Percentiles rank a stretch among this genome's conserved stretches.
phyloP scores from a whole-genome alignment of 2,329 filamentous ascomycete species.

The Stagonosporopsis cucurbitacearum region DNA sequence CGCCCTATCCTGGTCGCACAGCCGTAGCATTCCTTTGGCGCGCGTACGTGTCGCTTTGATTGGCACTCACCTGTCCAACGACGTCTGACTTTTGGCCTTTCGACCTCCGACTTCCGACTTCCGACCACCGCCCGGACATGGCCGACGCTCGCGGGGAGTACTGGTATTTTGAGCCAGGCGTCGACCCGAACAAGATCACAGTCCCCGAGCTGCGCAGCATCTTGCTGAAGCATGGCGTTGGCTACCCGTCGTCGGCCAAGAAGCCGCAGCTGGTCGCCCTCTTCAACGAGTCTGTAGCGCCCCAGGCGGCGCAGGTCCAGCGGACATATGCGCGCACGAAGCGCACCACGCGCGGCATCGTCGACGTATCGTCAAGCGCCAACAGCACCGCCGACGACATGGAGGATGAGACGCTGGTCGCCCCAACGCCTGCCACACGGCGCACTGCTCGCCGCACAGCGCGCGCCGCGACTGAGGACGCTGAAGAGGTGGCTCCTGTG shows the following conservation, averaged over 20 bases:
- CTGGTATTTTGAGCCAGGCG: constrained; percentile 80
- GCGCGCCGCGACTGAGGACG: constrained; percentile 53
- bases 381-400: constrained; percentile 67
- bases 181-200: constrained; percentile 83
- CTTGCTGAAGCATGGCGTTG: constrained; percentile 84
- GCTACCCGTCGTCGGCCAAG: constrained; percentile 88
- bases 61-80: background rate
- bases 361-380: constrained; percentile 68
- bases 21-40: constrained; percentile 1
- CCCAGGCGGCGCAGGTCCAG: constrained; percentile 79
- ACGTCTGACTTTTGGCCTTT: no score
- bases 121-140: constrained; percentile 24
- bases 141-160: constrained; percentile 46
- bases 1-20: constrained; percentile 13
- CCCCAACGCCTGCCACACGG: constrained; percentile 50
- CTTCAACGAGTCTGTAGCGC: constrained; percentile 78
- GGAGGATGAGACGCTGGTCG: constrained; percentile 50
- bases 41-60: background rate
- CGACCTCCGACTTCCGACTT: background rate
- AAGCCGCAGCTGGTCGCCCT: constrained; percentile 87
- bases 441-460: constrained; percentile 45
- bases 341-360: constrained; percentile 86
- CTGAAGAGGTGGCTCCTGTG: constrained; percentile 19
- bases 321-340: constrained; percentile 78
- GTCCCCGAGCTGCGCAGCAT: constrained; percentile 89